A percentile compares a stretch with the other conserved stretches of the same genome.
Conservation (phyloP, 208 protist species). For the Crithidia fasciculata region DNA sequence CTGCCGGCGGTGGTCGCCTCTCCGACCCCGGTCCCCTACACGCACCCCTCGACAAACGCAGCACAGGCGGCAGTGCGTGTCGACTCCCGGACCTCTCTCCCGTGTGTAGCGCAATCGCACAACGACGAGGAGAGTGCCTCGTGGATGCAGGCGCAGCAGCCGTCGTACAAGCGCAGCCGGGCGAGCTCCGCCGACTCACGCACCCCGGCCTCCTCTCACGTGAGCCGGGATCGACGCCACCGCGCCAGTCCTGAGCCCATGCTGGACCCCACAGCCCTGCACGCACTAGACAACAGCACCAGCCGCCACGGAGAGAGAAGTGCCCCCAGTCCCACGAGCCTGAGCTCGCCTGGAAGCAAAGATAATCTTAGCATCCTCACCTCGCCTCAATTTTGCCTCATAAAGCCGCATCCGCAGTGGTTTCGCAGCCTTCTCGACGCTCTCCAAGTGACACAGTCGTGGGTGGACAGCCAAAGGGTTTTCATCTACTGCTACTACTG, state of each 20-base stretch:
- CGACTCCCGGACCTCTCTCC: too few relatives aligned
- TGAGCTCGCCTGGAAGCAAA: too few relatives aligned
- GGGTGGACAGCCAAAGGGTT: neutral
- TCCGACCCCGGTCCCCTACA: too few relatives aligned
- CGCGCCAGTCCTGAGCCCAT: neutral
- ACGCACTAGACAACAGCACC: neutral
- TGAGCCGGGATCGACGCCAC: neutral
- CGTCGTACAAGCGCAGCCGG: conserved; percentile 5
- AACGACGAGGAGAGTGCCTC: too few relatives aligned
- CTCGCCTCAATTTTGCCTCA: conserved; percentile 13
- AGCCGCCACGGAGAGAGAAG: too few relatives aligned
- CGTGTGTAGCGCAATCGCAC: too few relatives aligned
- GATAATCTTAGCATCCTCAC: too few relatives aligned
- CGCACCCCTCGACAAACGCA: too few relatives aligned
- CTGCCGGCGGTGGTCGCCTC: neutral
- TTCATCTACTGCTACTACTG: conserved; percentile 29
- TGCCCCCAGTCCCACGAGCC: too few relatives aligned
- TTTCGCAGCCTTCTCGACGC: conserved; percentile 13
- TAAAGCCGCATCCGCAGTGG: conserved; percentile 6
- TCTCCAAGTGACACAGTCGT: conserved; percentile 6
- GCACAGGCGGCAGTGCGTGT: too few relatives aligned
- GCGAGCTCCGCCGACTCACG: conserved; percentile 4
- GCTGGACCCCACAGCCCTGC: conserved; percentile 2
- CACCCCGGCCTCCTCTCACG: neutral
- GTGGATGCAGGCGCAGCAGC: neutral